Base-by-base conservation (phyloP, 495 filamentous ascomycete genomes). In the Schizothecium vesticola region DNA sequence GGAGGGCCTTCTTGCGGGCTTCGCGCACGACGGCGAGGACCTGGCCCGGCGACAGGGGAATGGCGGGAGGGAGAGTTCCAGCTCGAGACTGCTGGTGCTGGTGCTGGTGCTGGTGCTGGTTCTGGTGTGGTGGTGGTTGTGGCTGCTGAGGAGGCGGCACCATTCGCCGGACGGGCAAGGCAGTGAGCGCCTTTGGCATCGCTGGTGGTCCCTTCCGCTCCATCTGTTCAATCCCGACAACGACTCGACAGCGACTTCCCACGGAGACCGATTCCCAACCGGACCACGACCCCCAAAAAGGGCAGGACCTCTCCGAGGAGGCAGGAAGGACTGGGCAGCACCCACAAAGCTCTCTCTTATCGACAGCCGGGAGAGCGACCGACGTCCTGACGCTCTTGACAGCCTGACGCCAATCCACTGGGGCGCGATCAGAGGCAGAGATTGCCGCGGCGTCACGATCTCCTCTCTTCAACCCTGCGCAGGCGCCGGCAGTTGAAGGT, bases 1-100 rank as follows among this genome's bases (percentile, higher is more conserved):
- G 65, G 25, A 84, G 81, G 1, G 86, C 87, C 75, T 80, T 84
- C 63, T 86, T 84, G 64, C 88, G 83, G 5, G 86, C 84, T 24
- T 85, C 80, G 28, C 83, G 80, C 26, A 85, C 85, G 29, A 89
- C 77, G 22, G 73, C 72, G 51, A 78, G 65, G 56, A 81, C 76
- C 63, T 80, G 73, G 13, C 61, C 72, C 5, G 74, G 71, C 55
- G 77, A 78, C 33, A 79, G 71, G n/a, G 77, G 71, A 3, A 73
- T 29, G 3, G 62, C 16, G 9, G 58, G 23, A 3, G 33, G 24
- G 43, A 58, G 16, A 59, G 56, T 19, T 25, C 51, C 64, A 5
- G 61, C 25, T n/a, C 16, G 66, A 21, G 13, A 33, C 43, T 21
- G 66, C 23, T n/a, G 58, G 13, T 24, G 59, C 7, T 19, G 51